Evolutionary conservation across 2,329 filamentous ascomycete species (phyloP).

Genomic region (Graphilbum fragrans): DNA sequence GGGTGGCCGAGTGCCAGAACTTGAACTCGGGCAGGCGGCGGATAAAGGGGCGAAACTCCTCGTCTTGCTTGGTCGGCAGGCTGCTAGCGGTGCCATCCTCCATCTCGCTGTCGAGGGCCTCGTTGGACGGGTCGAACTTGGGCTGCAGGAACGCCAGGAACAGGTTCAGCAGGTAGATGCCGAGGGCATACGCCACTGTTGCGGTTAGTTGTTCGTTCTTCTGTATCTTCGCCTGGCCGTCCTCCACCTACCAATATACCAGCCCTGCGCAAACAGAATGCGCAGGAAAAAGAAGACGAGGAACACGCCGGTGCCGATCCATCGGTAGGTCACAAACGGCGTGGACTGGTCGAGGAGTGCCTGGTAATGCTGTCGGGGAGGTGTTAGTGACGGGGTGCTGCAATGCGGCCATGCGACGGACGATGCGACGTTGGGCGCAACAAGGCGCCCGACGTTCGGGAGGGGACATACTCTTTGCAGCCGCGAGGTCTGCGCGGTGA

Average conservation of each 20-base stretch:
- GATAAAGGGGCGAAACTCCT: conserved; percentile 97
- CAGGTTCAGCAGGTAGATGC: conserved; percentile 97
- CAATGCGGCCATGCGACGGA: no score
- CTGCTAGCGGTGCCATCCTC: conserved; percentile 77
- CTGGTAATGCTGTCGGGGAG: conserved; percentile 71
- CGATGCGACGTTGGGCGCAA: no score
- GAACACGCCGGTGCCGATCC: conserved; percentile 67
- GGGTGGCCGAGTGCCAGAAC: conserved; percentile 96
- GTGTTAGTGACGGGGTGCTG: no score
- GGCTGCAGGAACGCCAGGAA: conserved; percentile 97
- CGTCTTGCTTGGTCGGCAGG: conserved; percentile 88
- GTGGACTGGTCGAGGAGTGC: conserved; percentile 87
- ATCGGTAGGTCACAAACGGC: conserved; percentile 80
- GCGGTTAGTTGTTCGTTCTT: not conserved
- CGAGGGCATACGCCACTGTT: conserved; percentile 88
- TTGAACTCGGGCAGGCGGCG: conserved; percentile 96
- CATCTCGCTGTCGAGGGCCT: conserved; percentile 83
- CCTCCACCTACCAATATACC: conserved; percentile 71
- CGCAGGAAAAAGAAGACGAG: conserved; percentile 76
- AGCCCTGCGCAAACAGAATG: conserved; percentile 87
- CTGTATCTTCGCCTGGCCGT: no score
- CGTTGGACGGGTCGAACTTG: conserved; percentile 96
- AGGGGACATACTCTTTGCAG: conserved; percentile 46
- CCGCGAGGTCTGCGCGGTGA: conserved; percentile 72
- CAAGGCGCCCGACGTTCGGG: not conserved